phyloP scores from a whole-genome alignment of 768 basidiomycete genomes.

The Paxillus rubicundulus region DNA sequence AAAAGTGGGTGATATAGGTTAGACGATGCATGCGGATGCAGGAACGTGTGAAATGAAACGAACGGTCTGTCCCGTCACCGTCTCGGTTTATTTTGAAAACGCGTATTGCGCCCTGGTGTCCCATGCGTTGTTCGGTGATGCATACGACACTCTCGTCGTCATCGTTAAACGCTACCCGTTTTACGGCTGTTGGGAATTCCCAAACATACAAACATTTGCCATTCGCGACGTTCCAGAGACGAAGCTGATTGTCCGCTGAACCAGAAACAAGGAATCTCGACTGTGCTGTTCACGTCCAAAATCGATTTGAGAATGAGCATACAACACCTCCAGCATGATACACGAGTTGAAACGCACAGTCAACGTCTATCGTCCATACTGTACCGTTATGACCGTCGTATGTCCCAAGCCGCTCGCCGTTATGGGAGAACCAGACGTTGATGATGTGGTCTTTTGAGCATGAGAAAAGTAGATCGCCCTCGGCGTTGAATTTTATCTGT shows the following conservation, averaged over 20 bases:
- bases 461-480: constrained; percentile 94
- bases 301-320: not conserved
- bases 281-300: constrained; percentile 51
- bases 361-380: constrained; percentile 95
- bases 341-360: constrained; percentile 59
- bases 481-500: constrained; percentile 95
- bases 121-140: constrained; percentile 98
- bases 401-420: constrained; percentile 95
- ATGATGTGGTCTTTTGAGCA: constrained; percentile 94
- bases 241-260: constrained; percentile 90
- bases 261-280: constrained; percentile 87
- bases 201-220: constrained; percentile 93
- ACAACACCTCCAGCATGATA: not conserved
- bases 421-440: constrained; percentile 97
- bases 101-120: constrained; percentile 84
- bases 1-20: not conserved
- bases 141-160: constrained; percentile 82
- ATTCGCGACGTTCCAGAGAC: constrained; percentile 83
- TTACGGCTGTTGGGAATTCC: constrained; percentile 98
- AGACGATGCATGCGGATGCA: not conserved
- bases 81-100: constrained; percentile 86
- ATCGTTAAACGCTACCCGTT: constrained; percentile 89
- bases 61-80: constrained; percentile 78
- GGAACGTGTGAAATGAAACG: constrained; percentile 27
- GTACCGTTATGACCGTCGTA: constrained; percentile 95